These are phyloP conservation scores for Apiospora rasikravindrae DNA, from an alignment of 2,329 filamentous ascomycete species.

Conservation along the genomic window DNA sequence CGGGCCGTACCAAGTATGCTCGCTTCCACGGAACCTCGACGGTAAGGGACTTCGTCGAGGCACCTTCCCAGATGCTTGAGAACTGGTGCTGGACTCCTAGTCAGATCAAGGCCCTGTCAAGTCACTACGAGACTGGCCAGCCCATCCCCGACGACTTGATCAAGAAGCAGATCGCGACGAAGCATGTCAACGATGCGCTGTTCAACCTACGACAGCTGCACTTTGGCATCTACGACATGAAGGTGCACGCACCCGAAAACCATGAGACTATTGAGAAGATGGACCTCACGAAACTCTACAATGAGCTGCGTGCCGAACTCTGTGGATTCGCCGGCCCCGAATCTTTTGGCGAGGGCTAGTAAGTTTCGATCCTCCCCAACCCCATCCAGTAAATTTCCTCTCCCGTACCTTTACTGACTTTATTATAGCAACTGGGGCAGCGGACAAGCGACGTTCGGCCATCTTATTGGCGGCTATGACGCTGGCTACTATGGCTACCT, in stretches of 20 bases:
- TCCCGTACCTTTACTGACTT: not conserved
- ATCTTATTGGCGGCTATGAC: conserved; percentile 84
- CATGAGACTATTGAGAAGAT: conserved; percentile 72
- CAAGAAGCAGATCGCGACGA: conserved; percentile 74
- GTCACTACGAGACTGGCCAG: conserved; percentile 73
- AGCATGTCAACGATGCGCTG: conserved; percentile 80
- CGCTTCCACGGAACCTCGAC: conserved; percentile 72
- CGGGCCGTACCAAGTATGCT: conserved; percentile 65
- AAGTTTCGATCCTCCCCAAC: conserved; percentile 35
- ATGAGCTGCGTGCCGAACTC: conserved; percentile 73
- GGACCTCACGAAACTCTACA: conserved; percentile 71
- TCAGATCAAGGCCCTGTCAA: conserved; percentile 69
- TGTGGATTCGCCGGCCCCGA: conserved; percentile 77
- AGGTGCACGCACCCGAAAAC: conserved; percentile 72
- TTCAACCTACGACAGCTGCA: conserved; percentile 81
- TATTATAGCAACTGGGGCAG: conserved; percentile 70
- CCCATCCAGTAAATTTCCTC: not conserved
- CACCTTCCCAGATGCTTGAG: conserved; percentile 75
- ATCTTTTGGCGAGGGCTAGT: conserved; percentile 62
- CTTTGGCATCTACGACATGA: conserved; percentile 86
- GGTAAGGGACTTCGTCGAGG: conserved; percentile 73
- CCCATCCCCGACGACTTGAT: conserved; percentile 78
- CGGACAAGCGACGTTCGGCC: conserved; percentile 80
- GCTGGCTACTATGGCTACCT: conserved; percentile 82
- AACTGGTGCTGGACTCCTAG: conserved; percentile 77